These are phyloP conservation scores for Avena eriantha DNA, from an alignment of 176 grass and related monocot species.

Conservation along the genomic window DNA sequence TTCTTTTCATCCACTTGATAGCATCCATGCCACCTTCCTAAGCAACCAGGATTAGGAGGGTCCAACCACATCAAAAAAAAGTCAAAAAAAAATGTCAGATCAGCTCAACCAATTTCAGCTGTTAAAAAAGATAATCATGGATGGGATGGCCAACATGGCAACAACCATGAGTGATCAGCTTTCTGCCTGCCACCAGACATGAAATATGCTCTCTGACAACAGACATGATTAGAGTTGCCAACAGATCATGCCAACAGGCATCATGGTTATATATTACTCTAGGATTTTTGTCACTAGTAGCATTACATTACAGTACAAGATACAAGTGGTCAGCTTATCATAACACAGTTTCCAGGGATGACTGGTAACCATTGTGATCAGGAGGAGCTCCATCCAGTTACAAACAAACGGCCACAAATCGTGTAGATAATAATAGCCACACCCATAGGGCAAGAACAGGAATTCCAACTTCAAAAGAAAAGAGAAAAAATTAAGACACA, in stretches of 20 bases:
- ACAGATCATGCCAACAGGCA: slow-evolving; percentile 8
- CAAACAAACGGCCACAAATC: slow-evolving; percentile 46
- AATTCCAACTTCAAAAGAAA: slow-evolving; percentile 38
- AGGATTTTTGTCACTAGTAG: slow-evolving; percentile 30
- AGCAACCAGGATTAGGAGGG: slow-evolving; percentile 56
- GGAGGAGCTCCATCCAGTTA: slow-evolving; percentile 52
- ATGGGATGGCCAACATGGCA: slow-evolving; percentile 16
- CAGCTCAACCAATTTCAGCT: slow-evolving; percentile 16
- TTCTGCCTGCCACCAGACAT: slow-evolving; percentile 6
- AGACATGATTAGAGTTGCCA: slow-evolving; percentile 33
- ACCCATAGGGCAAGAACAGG: slow-evolving; percentile 47
- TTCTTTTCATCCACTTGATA: slow-evolving; percentile 40
- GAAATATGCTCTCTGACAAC: slow-evolving; percentile 22
- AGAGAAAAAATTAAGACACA: slow-evolving; percentile 2
- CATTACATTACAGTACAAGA: slow-evolving; percentile 32
- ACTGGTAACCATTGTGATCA: slow-evolving; percentile 44
- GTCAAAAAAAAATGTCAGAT: slow-evolving; percentile 19
- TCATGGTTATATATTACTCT: slow-evolving; percentile 16
- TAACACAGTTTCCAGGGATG: slow-evolving; percentile 31
- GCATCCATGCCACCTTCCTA: slow-evolving; percentile 39
- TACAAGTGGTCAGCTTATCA: slow-evolving; percentile 17
- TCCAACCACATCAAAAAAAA: slow-evolving; percentile 35
- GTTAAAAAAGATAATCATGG: neutral
- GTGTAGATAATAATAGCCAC: slow-evolving; percentile 50
- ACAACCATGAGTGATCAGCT: slow-evolving; percentile 1